These are phyloP conservation scores for Venturia asperata DNA, from an alignment of 2,329 filamentous ascomycete genomes.

Conservation along the genomic window DNA sequence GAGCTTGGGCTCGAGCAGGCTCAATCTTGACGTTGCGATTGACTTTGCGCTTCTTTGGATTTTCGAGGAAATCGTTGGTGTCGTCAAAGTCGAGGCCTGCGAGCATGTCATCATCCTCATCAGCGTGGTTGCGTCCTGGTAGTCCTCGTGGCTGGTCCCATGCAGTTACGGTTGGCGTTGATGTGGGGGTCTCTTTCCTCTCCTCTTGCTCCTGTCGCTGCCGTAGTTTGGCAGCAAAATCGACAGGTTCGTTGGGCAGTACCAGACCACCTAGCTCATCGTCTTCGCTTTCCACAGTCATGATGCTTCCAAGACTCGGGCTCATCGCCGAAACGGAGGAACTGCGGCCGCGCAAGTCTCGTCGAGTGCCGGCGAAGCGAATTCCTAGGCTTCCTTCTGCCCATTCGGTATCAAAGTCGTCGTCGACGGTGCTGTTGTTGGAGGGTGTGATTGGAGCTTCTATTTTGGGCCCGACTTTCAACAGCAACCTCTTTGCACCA, in stretches of 20 bases:
- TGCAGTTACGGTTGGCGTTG: constrained; percentile 7
- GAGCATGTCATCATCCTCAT: constrained; percentile 25
- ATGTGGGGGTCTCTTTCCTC: constrained; percentile 25
- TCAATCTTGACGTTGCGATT: constrained; percentile 92
- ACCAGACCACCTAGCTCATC: constrained; percentile 87
- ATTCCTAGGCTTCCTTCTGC: constrained; percentile 89
- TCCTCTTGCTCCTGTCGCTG: constrained; percentile 51
- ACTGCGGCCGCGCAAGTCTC: constrained; percentile 74
- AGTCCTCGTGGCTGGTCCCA: constrained; percentile 25
- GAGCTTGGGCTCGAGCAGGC: constrained; percentile 51
- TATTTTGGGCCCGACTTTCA: constrained; percentile 28
- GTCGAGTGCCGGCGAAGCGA: constrained; percentile 76
- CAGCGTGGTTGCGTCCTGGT: constrained; percentile 30
- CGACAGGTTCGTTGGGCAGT: constrained; percentile 72
- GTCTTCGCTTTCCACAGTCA: constrained; percentile 88
- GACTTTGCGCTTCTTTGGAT: constrained; percentile 70
- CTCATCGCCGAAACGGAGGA: constrained; percentile 85
- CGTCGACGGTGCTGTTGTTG: constrained; percentile 41
- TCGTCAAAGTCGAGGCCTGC: constrained; percentile 23
- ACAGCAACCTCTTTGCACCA: constrained; percentile 33
- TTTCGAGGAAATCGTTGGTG: constrained; percentile 72
- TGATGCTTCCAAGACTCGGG: constrained; percentile 84
- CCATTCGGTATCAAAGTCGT: constrained; percentile 79
- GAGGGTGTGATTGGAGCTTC: constrained; percentile 28
- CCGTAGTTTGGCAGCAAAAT: constrained; percentile 72